Evolutionary conservation across 352 stramenopile species (phyloP).

Genomic region (Pythium phragmitis): DNA sequence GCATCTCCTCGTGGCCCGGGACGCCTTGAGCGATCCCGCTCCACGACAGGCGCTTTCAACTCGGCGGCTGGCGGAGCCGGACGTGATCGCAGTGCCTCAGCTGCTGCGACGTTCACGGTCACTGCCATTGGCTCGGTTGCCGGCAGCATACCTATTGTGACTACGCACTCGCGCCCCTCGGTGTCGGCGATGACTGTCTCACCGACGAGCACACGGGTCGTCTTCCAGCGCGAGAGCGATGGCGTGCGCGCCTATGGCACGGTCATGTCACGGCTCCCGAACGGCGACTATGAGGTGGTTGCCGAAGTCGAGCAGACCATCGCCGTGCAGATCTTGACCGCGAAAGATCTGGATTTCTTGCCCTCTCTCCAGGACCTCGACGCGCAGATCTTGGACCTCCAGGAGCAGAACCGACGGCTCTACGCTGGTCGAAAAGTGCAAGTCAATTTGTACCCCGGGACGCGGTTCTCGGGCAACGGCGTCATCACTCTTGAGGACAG

Average conservation of each 20-base stretch:
- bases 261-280: constrained; percentile 44
- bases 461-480: constrained; percentile 57
- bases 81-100: constrained; percentile 23
- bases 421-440: constrained; percentile 73
- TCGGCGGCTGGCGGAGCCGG: neutral
- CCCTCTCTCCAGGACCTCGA: constrained; percentile 57
- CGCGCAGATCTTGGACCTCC: constrained; percentile 50
- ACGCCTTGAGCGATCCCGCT: constrained; percentile 15
- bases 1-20: constrained; percentile 2
- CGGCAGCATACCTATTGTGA: constrained; percentile 8
- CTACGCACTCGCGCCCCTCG: neutral
- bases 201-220: constrained; percentile 39
- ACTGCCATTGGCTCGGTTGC: constrained; percentile 17
- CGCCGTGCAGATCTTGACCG: constrained; percentile 45
- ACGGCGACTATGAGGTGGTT: constrained; percentile 52
- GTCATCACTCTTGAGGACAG: constrained; percentile 58
- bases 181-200: neutral
- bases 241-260: constrained; percentile 53
- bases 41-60: constrained; percentile 20
- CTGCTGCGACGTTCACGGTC: constrained; percentile 21
- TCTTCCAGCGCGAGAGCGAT: constrained; percentile 42
- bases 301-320: constrained; percentile 65
- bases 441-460: constrained; percentile 70
- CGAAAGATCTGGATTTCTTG: constrained; percentile 51
- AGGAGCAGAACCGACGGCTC: constrained; percentile 37